A percentile compares a stretch with the other conserved stretches of the same genome.
Conservation (phyloP, 176 grass and related monocot genomes). For the Thinopyrum elongatum region DNA sequence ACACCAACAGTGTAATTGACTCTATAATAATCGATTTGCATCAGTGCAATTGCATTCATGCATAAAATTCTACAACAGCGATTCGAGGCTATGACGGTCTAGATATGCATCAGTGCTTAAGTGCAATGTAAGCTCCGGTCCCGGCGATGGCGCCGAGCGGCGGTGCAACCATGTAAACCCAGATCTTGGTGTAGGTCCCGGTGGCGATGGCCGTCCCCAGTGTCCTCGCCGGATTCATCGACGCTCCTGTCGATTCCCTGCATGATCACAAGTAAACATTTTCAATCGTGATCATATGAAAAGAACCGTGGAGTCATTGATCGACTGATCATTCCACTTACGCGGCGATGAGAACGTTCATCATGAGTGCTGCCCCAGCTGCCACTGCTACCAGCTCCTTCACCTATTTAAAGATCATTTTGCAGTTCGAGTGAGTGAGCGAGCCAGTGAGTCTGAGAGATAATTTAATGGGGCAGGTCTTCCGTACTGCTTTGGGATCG, state of each 20-base stretch:
- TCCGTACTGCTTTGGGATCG: conserved; percentile 29
- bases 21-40: background rate
- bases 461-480: background rate
- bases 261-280: background rate
- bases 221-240: conserved; percentile 65
- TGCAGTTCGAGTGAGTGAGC: background rate
- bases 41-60: background rate
- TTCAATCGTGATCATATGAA: background rate
- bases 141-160: conserved; percentile 42
- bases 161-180: conserved; percentile 52
- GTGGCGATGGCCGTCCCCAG: conserved; percentile 48
- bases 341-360: conserved; percentile 36
- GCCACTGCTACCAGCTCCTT: conserved; percentile 42
- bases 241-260: conserved; percentile 46
- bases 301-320: background rate
- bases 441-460: background rate
- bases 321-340: conserved; percentile 5
- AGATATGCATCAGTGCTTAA: conserved; percentile 23
- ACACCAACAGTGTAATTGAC: no score
- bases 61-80: background rate
- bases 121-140: conserved; percentile 28
- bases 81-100: background rate
- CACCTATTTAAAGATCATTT: conserved; percentile 18
- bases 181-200: conserved; percentile 45
- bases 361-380: conserved; percentile 16